Conservation (phyloP, 306 rosid genomes). For the Geum urbanum region DNA sequence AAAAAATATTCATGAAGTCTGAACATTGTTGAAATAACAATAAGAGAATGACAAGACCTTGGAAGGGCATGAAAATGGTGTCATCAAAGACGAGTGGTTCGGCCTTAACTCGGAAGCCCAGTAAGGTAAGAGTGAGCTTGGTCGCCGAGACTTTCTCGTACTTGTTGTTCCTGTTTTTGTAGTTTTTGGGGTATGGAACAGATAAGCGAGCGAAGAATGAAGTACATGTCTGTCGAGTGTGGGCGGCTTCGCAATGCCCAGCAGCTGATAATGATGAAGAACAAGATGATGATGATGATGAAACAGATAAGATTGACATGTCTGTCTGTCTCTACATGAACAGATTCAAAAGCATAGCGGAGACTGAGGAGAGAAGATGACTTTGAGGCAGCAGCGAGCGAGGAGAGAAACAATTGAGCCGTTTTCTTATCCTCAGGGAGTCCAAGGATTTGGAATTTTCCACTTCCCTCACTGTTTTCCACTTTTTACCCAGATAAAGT, state of each 20-base stretch:
- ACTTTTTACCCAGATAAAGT: too few relatives aligned
- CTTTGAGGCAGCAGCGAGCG: background rate
- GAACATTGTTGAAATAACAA: too few relatives aligned
- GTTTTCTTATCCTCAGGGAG: conserved; percentile 26
- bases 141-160: background rate
- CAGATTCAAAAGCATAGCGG: conserved; percentile 5
- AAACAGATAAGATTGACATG: conserved; percentile 14
- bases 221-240: background rate
- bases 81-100: background rate
- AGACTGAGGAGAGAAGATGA: background rate
- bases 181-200: background rate
- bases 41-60: conserved; percentile 1
- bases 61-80: conserved; percentile 6
- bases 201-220: conserved; percentile 9
- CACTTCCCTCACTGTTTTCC: too few relatives aligned
- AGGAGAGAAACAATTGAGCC: background rate
- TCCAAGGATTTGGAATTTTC: too few relatives aligned
- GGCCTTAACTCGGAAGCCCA: conserved; percentile 2
- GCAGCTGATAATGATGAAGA: conserved; percentile 6
- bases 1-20: too few relatives aligned
- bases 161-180: background rate
- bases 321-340: conserved; percentile 3
- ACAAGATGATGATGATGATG: background rate
- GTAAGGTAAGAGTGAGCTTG: background rate
- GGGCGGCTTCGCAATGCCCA: conserved; percentile 7